Conservation (phyloP, 352 stramenopile species). For the Phytopythium kandeliae region DNA sequence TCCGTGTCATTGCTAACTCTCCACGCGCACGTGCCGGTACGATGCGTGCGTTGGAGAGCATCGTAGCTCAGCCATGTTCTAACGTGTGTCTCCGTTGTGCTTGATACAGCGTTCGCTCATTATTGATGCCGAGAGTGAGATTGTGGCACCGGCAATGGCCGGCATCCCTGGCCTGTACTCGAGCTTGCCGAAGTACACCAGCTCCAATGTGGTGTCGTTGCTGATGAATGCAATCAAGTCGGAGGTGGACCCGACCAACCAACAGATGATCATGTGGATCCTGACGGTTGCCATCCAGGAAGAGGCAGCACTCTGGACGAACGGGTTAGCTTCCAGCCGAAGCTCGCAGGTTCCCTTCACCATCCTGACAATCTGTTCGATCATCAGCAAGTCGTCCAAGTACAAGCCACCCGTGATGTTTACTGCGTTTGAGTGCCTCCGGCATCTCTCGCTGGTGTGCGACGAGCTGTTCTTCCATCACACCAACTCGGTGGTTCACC, state of each 20-base stretch:
- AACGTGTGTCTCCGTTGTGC: background rate
- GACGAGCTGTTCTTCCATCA: slow-evolving; percentile 74
- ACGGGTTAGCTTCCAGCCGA: slow-evolving; percentile 67
- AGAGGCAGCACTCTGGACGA: slow-evolving; percentile 81
- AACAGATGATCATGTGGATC: slow-evolving; percentile 88
- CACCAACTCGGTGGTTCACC: slow-evolving; percentile 69
- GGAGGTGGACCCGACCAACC: slow-evolving; percentile 79
- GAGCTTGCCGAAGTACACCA: slow-evolving; percentile 78
- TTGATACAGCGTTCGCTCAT: slow-evolving; percentile 49
- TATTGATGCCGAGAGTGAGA: slow-evolving; percentile 71
- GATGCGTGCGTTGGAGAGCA: no score
- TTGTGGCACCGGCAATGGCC: slow-evolving; percentile 58
- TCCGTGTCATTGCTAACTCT: slow-evolving; percentile 80
- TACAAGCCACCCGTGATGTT: slow-evolving; percentile 84
- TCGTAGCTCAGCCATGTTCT: no score
- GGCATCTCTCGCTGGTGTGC: slow-evolving; percentile 72
- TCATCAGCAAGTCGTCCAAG: slow-evolving; percentile 73
- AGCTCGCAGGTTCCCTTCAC: slow-evolving; percentile 85
- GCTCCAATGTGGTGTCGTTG: slow-evolving; percentile 79
- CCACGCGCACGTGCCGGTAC: slow-evolving; percentile 69
- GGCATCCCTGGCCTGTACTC: slow-evolving; percentile 70
- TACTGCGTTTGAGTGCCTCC: slow-evolving; percentile 81
- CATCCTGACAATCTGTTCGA: slow-evolving; percentile 79
- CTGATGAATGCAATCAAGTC: slow-evolving; percentile 81
- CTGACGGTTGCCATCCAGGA: slow-evolving; percentile 83